Evolutionary conservation across 208 protist species (phyloP), one percentile per base, ranked within the genome.

Genomic region (Trypanosoma melophagium): DNA sequence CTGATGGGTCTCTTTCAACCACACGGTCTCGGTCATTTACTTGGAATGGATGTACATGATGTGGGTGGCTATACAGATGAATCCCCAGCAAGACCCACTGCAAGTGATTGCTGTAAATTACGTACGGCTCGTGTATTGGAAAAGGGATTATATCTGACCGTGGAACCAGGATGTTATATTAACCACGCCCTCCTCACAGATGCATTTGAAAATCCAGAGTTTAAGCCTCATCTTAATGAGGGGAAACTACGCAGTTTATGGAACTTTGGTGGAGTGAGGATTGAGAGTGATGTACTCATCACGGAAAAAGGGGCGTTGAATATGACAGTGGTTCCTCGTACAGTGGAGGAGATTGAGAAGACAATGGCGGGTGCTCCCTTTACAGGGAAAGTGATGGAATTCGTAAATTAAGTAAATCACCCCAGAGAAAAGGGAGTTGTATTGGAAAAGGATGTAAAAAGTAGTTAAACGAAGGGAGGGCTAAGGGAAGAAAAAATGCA

Each of bases 271-370:
- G 98, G 98, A 31, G 96, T 99, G 44, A 87, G 98, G 40, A 98
- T 99, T 58, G 98, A 99, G 80, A 99, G 99, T 76, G 96, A 99
- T 67, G 83, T 99, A 12, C 59, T 99, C 2, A 89, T 99, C 9
- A 99, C 97, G 8, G 82, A 84, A 24, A 76, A 88, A 40, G 97
- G 92, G 24, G 78, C 83, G 10, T 53, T 93, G 22, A 97, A 97
- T 74, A 90, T 82, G 73, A 95, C 89, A 3, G 63, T 85, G 12
- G 89, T 94, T 24, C 92, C 92, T 10, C 87, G 89, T 40, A 92
- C 82, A 7, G 80, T 95, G 21, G 92, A 92, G 44, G 92, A 97
- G 57, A 88, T 97, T 57, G 88, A 96, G 74, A 49, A 58, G 38
- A 90, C 83, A 58, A 96, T 96, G 91, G 78, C 84, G 1, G 91